Evolutionary conservation across 1,139 yeast genomes (phyloP).

Genomic region (Geotrichum phurueaensis): DNA sequence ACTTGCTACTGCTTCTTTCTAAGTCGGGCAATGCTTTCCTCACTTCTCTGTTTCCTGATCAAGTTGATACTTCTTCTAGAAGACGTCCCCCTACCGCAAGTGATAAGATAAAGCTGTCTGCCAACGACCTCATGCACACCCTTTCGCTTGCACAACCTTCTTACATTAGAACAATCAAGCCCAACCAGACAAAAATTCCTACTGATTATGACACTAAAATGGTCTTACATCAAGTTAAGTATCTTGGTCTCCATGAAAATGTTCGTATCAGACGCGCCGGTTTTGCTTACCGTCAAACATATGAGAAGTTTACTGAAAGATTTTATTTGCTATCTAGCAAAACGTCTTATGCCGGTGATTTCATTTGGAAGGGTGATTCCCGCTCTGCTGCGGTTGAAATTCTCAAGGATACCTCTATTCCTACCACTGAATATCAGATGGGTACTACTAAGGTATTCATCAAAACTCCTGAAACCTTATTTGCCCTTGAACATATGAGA

Average conservation of each 20-base stretch:
- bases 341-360: constrained; percentile 97
- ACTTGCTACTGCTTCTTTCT: constrained; percentile 69
- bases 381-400: constrained; percentile 76
- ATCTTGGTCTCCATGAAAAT: constrained; percentile 92
- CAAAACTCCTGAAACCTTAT: constrained; percentile 93
- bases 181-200: constrained; percentile 90
- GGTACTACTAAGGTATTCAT: constrained; percentile 95
- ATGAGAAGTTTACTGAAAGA: constrained; percentile 95
- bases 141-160: constrained; percentile 88
- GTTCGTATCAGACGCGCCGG: constrained; percentile 98
- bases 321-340: constrained; percentile 81
- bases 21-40: constrained; percentile 69
- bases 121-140: constrained; percentile 84
- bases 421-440: constrained; percentile 75
- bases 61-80: constrained; percentile 57
- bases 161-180: constrained; percentile 95
- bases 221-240: constrained; percentile 92
- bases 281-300: constrained; percentile 94
- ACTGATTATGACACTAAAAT: constrained; percentile 82
- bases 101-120: constrained; percentile 88
- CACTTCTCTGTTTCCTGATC: constrained; percentile 67
- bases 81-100: constrained; percentile 92
- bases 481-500: constrained; percentile 93
- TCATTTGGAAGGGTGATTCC: constrained; percentile 88
- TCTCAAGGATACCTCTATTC: constrained; percentile 73